These are phyloP conservation scores for Corynespora cassiicola DNA, from an alignment of 2,329 filamentous ascomycete species.

Conservation along the genomic window DNA sequence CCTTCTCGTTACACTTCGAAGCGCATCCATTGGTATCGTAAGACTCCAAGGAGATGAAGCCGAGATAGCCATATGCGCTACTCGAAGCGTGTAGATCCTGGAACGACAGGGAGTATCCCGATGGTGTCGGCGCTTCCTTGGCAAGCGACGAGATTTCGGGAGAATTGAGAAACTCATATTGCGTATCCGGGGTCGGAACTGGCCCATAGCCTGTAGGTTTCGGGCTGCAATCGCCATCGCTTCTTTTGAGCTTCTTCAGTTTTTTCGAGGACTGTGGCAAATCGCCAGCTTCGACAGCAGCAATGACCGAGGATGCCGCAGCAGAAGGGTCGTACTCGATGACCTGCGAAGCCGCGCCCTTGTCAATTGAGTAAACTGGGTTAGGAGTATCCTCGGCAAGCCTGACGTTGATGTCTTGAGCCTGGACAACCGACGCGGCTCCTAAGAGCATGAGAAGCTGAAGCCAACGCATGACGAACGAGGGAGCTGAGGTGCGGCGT, in stretches of 20 bases:
- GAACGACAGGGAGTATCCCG: slow-evolving; percentile 31
- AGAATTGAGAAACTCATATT: slow-evolving; percentile 22
- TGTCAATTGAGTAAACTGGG: slow-evolving; percentile 12
- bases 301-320: neutral
- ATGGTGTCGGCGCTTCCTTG: slow-evolving; percentile 25
- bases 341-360: slow-evolving; percentile 8
- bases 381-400: slow-evolving; percentile 5
- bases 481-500: too few relatives aligned
- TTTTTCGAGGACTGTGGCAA: slow-evolving; percentile 9
- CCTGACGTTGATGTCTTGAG: slow-evolving; percentile 15
- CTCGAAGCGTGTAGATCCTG: slow-evolving; percentile 31
- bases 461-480: too few relatives aligned
- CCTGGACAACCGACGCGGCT: too few relatives aligned
- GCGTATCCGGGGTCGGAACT: slow-evolving; percentile 13
- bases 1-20: slow-evolving; percentile 17
- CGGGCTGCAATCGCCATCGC: slow-evolving; percentile 14
- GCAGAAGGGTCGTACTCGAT: neutral
- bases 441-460: too few relatives aligned
- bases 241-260: slow-evolving; percentile 8
- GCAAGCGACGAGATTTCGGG: slow-evolving; percentile 17
- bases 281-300: slow-evolving; percentile 1
- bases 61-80: slow-evolving; percentile 24
- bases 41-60: slow-evolving; percentile 20
- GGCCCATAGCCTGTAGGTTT: slow-evolving; percentile 15
- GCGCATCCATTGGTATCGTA: slow-evolving; percentile 37